A percentile compares a stretch with the other conserved stretches of the same genome.
Conservation (phyloP, 2,329 filamentous ascomycete species). For the Neobulgaria alba region DNA sequence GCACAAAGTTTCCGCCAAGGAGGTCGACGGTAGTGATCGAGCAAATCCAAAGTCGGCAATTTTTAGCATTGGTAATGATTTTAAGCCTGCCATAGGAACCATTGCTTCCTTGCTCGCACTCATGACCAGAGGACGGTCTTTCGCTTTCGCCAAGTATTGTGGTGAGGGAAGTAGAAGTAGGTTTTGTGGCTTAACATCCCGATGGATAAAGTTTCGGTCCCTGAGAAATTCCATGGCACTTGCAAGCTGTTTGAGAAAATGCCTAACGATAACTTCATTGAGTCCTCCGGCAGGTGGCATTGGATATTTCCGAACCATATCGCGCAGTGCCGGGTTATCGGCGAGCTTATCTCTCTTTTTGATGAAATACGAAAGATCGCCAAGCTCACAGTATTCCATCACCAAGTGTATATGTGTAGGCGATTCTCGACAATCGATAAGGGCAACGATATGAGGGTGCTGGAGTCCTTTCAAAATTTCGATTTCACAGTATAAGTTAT, state of each 20-base stretch:
- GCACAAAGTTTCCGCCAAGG: conserved; percentile 90
- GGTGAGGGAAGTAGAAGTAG: conserved; percentile 78
- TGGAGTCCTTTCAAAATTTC: conserved; percentile 88
- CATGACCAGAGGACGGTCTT: conserved; percentile 61
- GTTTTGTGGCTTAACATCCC: conserved; percentile 96
- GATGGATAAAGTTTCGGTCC: conserved; percentile 80
- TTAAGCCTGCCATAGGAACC: conserved; percentile 70
- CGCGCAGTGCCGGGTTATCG: conserved; percentile 71
- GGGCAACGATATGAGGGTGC: conserved; percentile 92
- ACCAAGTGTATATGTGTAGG: conserved; percentile 86
- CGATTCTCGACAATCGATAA: conserved; percentile 89
- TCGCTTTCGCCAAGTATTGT: conserved; percentile 55
- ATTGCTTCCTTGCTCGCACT: conserved; percentile 70
- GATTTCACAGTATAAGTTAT: conserved; percentile 93
- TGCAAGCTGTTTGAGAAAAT: conserved; percentile 90
- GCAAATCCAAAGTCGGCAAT: conserved; percentile 99
- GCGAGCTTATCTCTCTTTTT: conserved; percentile 80
- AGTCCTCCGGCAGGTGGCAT: conserved; percentile 75
- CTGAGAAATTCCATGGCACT: conserved; percentile 88
- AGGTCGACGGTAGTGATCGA: conserved; percentile 79
- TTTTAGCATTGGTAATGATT: conserved; percentile 89
- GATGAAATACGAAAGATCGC: conserved; percentile 91
- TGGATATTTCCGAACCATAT: conserved; percentile 91
- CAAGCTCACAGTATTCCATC: conserved; percentile 97
- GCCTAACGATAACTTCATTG: conserved; percentile 90